These are phyloP conservation scores for Aureococcus anophagefferens DNA, from an alignment of 108 stramenopile genomes.

Conservation along the genomic window DNA sequence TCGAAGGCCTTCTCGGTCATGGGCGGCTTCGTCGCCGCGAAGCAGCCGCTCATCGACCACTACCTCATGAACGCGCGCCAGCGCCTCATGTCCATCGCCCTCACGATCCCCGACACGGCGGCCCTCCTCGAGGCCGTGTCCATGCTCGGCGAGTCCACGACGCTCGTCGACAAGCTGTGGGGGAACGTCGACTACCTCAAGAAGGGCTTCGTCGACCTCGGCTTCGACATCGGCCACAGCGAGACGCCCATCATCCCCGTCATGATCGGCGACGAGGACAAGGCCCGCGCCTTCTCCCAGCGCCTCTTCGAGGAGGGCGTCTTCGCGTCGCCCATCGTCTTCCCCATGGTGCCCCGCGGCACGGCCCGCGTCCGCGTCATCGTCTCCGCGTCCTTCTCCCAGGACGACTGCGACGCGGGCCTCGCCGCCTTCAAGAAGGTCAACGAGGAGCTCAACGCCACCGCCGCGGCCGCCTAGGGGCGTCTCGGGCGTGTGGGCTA, in stretches of 20 bases:
- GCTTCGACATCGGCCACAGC: constrained; percentile 1
- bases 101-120: not conserved
- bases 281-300: too few relatives aligned
- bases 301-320: too few relatives aligned
- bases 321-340: too few relatives aligned
- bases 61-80: not conserved
- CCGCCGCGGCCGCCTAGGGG: too few relatives aligned
- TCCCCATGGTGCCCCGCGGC: too few relatives aligned
- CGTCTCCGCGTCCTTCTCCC: too few relatives aligned
- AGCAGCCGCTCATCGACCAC: not conserved
- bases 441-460: too few relatives aligned
- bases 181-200: not conserved
- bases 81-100: not conserved
- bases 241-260: constrained; percentile 22
- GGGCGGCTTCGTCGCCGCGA: constrained; percentile 26
- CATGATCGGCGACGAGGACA: too few relatives aligned
- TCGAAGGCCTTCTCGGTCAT: not conserved
- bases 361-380: too few relatives aligned
- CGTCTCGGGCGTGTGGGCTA: too few relatives aligned
- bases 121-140: not conserved
- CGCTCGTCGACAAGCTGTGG: not conserved
- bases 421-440: too few relatives aligned
- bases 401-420: too few relatives aligned
- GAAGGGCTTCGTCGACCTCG: not conserved
- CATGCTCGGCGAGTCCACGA: not conserved